Conservation (phyloP, 768 basidiomycete species). For the Agaricus sinodeliciosus region DNA sequence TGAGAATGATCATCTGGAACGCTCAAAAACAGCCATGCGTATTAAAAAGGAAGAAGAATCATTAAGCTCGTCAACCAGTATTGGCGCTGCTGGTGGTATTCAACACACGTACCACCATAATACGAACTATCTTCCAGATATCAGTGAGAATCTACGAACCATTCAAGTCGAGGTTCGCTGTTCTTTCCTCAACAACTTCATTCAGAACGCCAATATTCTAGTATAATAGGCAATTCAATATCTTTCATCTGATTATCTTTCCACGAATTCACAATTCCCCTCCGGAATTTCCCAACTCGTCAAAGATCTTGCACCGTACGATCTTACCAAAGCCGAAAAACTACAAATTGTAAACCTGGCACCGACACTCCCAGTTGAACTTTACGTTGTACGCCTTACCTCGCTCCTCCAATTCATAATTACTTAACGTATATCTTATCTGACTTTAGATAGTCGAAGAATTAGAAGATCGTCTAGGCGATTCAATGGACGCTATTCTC, state of each 20-base stretch:
- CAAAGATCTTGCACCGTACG: constrained; percentile 56
- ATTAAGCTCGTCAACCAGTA: too few relatives aligned
- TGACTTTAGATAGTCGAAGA: constrained; percentile 79
- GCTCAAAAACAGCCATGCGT: constrained; percentile 62
- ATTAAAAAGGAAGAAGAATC: constrained; percentile 75
- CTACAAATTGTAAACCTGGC: constrained; percentile 88
- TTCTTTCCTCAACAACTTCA: neutral
- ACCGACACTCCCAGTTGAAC: constrained; percentile 74
- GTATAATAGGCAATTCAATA: constrained; percentile 72
- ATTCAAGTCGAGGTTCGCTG: constrained; percentile 72
- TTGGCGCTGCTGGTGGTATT: constrained; percentile 12
- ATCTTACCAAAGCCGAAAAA: constrained; percentile 87
- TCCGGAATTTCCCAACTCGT: constrained; percentile 62
- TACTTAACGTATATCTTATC: too few relatives aligned
- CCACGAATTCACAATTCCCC: constrained; percentile 57
- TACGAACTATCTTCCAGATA: constrained; percentile 32
- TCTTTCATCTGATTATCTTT: constrained; percentile 69
- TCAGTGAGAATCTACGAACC: constrained; percentile 78
- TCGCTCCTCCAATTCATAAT: neutral
- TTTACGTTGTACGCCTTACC: constrained; percentile 72
- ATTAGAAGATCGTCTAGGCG: constrained; percentile 73
- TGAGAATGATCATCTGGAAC: constrained; percentile 64
- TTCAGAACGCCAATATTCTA: neutral
- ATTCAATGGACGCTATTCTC: constrained; percentile 63
- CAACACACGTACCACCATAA: constrained; percentile 14